These are phyloP conservation scores for Yamadazyma friedrichii DNA, from an alignment of 1,139 yeast genomes.

Conservation along the genomic window DNA sequence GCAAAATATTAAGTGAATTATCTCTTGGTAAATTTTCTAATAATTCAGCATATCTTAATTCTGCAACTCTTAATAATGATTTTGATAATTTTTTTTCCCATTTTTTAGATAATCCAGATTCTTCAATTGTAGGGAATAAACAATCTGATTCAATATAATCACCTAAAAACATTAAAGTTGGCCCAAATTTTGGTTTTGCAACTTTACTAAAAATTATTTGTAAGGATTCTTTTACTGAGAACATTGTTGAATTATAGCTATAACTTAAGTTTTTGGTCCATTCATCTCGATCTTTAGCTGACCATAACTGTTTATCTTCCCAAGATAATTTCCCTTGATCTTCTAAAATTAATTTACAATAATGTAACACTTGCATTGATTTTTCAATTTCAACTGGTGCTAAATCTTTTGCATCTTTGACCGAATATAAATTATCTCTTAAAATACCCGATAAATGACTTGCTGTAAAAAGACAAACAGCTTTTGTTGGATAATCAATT, in stretches of 20 bases:
- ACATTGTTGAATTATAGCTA: constrained; percentile 49
- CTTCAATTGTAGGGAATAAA: constrained; percentile 35
- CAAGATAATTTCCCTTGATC: constrained; percentile 33
- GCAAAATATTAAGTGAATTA: constrained; percentile 52
- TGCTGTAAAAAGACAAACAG: constrained; percentile 53
- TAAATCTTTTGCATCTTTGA: constrained; percentile 25
- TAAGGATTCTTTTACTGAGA: constrained; percentile 45
- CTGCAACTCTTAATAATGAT: constrained; percentile 52
- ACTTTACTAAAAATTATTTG: constrained; percentile 45
- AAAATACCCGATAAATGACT: constrained; percentile 44
- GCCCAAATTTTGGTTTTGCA: constrained; percentile 63
- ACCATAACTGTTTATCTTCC: constrained; percentile 43
- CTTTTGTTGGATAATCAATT: constrained; percentile 51
- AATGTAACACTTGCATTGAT: constrained; percentile 27
- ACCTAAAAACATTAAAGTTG: constrained; percentile 50
- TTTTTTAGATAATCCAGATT: constrained; percentile 40
- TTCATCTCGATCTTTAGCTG: constrained; percentile 47
- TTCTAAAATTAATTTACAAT: constrained; percentile 29
- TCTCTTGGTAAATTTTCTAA: constrained; percentile 66
- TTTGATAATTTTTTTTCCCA: constrained; percentile 55
- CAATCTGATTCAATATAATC: constrained; percentile 52
- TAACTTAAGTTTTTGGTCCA: constrained; percentile 51
- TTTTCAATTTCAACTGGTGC: constrained; percentile 32
- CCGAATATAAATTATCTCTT: constrained; percentile 25
- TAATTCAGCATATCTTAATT: constrained; percentile 56